These are phyloP conservation scores for Sphaerostilbella broomeana DNA, from an alignment of 2,329 filamentous ascomycete genomes.

Conservation along the genomic window DNA sequence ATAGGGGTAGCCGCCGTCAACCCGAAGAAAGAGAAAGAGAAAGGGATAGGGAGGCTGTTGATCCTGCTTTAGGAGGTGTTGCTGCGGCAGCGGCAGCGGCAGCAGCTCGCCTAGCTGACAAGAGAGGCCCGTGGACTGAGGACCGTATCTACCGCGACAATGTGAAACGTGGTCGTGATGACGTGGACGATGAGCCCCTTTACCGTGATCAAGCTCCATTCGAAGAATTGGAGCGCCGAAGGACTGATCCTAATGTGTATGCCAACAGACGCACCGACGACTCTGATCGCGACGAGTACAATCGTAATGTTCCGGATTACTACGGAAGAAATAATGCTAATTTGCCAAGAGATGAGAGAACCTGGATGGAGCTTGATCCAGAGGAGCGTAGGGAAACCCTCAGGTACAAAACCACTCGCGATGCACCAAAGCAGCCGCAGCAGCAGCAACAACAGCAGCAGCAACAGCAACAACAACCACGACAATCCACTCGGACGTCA, in stretches of 20 bases:
- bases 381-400: conserved; percentile 23
- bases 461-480: conserved; percentile 2
- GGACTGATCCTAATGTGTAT: conserved; percentile 5
- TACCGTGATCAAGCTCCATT: conserved; percentile 10
- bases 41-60: conserved; percentile 34
- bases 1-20: conserved; percentile 23
- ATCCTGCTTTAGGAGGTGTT: conserved; percentile 29
- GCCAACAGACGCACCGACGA: conserved; percentile 3
- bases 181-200: conserved; percentile 4
- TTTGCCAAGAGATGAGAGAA: conserved; percentile 21
- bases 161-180: conserved; percentile 14
- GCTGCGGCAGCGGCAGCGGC: conserved; percentile 44
- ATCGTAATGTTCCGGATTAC: conserved; percentile 6
- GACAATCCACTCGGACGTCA: conserved; percentile 17
- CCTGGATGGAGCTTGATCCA: conserved; percentile 23
- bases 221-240: conserved; percentile 8
- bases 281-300: neutral
- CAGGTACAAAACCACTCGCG: conserved; percentile 17
- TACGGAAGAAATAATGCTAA: neutral
- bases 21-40: no score
- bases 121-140: conserved; percentile 16
- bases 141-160: conserved; percentile 18
- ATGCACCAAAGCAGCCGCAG: conserved; percentile 17
- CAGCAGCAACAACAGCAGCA: conserved; percentile 16
- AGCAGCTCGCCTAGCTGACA: conserved; percentile 27